phyloP scores from a whole-genome alignment of 805 yeast species.

The Saturnispora mendoncae region DNA sequence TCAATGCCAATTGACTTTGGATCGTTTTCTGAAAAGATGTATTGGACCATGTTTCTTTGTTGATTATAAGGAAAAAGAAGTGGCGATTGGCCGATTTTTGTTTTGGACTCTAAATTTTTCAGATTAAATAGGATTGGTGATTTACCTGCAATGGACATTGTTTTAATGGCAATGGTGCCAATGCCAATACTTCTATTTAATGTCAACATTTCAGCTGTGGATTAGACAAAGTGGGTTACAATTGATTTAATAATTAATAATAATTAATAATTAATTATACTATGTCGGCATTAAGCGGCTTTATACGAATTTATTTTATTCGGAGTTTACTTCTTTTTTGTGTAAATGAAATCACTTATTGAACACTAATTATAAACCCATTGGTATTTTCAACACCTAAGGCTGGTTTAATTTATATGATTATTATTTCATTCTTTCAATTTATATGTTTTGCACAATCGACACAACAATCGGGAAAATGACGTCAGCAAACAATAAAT shows the following conservation, averaged over 20 bases:
- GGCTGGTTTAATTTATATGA: constrained; percentile 64
- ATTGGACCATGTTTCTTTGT: constrained; percentile 24
- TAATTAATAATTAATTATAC: too few relatives aligned
- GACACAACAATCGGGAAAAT: constrained; percentile 40
- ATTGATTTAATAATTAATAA: too few relatives aligned
- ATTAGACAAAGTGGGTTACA: too few relatives aligned
- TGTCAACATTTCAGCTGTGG: too few relatives aligned
- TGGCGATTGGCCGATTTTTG: too few relatives aligned
- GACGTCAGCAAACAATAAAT: constrained; percentile 32
- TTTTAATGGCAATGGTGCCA: too few relatives aligned
- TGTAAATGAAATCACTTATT: too few relatives aligned
- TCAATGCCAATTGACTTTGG: constrained; percentile 26
- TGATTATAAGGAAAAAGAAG: neutral
- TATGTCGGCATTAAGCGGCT: neutral
- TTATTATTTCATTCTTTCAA: constrained; percentile 66
- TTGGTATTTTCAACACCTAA: constrained; percentile 59
- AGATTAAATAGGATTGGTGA: too few relatives aligned
- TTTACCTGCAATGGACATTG: too few relatives aligned
- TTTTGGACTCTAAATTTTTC: too few relatives aligned
- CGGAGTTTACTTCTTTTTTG: too few relatives aligned
- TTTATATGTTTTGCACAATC: constrained; percentile 49
- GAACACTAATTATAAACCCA: constrained; percentile 29
- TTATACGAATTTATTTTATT: neutral
- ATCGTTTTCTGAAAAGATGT: constrained; percentile 27
- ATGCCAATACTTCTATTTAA: too few relatives aligned